Evolutionary conservation across 1,284 basidiomycete species (phyloP).

Genomic region (Microbotryum scabiosae): DNA sequence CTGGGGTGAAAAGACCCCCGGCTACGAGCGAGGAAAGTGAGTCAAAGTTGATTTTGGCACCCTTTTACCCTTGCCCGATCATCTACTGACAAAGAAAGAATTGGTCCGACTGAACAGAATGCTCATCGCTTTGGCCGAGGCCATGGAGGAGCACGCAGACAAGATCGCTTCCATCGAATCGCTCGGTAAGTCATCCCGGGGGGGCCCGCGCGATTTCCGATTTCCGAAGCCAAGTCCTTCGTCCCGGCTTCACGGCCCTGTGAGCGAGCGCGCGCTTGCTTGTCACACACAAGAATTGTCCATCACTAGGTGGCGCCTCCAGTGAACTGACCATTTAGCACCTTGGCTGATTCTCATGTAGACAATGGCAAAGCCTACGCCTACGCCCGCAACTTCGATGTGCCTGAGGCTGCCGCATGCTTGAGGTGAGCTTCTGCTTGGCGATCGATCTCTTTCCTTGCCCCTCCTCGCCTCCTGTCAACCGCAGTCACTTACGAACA

Average conservation of each 20-base stretch:
- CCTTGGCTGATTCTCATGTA: slow-evolving; percentile 41
- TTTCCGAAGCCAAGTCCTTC: no score
- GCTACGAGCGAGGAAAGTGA: slow-evolving; percentile 55
- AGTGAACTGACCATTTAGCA: no score
- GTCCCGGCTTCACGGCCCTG: no score
- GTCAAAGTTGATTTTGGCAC: slow-evolving; percentile 32
- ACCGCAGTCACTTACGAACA: no score
- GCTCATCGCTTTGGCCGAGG: slow-evolving; percentile 64
- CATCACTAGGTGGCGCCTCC: no score
- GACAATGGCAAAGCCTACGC: slow-evolving; percentile 73
- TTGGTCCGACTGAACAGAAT: neutral
- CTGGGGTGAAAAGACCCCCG: slow-evolving; percentile 70
- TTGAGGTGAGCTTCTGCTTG: slow-evolving; percentile 43
- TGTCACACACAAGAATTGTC: no score
- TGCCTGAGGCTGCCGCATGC: slow-evolving; percentile 55
- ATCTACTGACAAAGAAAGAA: neutral
- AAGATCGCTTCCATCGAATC: slow-evolving; percentile 69
- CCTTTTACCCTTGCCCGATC: neutral
- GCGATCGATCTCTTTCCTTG: no score
- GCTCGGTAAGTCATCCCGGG: slow-evolving; percentile 25
- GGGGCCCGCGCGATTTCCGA: neutral
- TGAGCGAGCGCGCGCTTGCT: no score
- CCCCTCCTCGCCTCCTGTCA: no score
- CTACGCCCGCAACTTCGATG: slow-evolving; percentile 62
- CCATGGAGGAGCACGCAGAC: slow-evolving; percentile 63